Conservation (phyloP, 2,329 filamentous ascomycete genomes). For the Ascosphaera aggregata region DNA sequence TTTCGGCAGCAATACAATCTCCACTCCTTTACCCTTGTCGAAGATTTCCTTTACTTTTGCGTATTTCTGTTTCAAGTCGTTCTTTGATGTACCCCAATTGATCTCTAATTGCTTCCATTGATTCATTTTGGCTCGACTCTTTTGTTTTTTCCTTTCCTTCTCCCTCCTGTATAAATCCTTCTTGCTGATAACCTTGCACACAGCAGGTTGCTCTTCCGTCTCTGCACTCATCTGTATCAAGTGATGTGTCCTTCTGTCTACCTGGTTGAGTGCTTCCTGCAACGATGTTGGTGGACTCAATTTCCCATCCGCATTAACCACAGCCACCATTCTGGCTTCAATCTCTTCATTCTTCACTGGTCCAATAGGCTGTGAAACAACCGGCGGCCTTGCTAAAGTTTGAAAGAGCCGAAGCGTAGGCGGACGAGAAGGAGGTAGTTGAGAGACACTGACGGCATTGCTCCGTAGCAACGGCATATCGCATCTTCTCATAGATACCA, state of each 20-base stretch:
- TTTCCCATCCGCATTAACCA: constrained; percentile 13
- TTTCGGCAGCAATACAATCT: constrained; percentile 48
- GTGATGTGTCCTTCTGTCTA: constrained; percentile 27
- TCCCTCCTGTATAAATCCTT: too few species aligned
- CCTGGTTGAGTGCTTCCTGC: constrained; percentile 14
- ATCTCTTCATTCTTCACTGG: constrained; percentile 16
- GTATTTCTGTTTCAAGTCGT: constrained; percentile 54
- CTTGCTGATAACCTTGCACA: constrained; percentile 50
- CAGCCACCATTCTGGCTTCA: constrained; percentile 10
- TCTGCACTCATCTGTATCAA: constrained; percentile 26
- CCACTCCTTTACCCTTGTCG: constrained; percentile 49
- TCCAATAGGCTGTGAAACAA: too few species aligned
- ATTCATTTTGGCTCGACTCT: constrained; percentile 13
- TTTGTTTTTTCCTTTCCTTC: constrained; percentile 23
- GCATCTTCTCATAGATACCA: neutral
- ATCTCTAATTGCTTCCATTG: constrained; percentile 56
- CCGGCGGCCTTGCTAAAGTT: too few species aligned
- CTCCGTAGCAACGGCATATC: too few species aligned
- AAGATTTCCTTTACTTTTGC: constrained; percentile 46
- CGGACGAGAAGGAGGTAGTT: too few species aligned
- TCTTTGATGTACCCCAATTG: constrained; percentile 60
- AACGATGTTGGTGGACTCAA: constrained; percentile 12
- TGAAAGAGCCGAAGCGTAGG: too few species aligned
- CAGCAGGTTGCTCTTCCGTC: constrained; percentile 21
- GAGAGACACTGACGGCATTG: too few species aligned